phyloP scores from a whole-genome alignment of 148 eudicot genomes.

The Pharnaceum exiguum region DNA sequence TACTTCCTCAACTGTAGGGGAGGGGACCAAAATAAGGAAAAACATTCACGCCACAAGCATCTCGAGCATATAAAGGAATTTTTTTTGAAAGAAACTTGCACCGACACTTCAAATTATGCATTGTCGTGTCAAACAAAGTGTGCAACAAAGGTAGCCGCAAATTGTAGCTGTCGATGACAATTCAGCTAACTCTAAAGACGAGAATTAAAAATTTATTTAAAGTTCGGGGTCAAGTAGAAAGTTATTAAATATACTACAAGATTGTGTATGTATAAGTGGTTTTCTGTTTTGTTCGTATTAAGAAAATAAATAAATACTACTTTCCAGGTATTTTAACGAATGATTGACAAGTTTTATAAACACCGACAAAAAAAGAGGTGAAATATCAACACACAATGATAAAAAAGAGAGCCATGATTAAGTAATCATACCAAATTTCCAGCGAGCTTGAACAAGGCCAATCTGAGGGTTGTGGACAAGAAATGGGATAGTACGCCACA shows the following conservation, averaged over 20 bases:
- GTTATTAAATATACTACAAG: no score
- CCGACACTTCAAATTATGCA: slow-evolving; percentile 27
- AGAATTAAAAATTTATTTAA: not conserved
- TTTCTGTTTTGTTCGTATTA: no score
- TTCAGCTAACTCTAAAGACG: not conserved
- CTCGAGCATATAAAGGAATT: no score
- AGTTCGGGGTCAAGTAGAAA: no score
- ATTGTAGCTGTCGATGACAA: not conserved
- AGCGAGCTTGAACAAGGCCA: slow-evolving; percentile 81
- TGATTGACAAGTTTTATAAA: no score
- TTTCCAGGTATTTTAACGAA: no score
- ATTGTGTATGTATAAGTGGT: no score
- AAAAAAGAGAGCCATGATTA: no score
- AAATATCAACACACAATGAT: not conserved
- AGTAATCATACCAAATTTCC: slow-evolving; percentile 58
- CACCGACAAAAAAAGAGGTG: not conserved
- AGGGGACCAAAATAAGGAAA: not conserved
- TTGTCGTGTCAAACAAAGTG: slow-evolving; percentile 13
- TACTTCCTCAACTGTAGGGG: no score
- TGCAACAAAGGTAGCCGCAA: slow-evolving; percentile 8
- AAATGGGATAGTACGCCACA: slow-evolving; percentile 59
- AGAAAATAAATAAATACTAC: no score
- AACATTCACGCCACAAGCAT: not conserved
- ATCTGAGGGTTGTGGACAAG: slow-evolving; percentile 55
- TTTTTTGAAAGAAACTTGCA: slow-evolving; percentile 7